Evolutionary conservation across 1,139 yeast genomes (phyloP), one percentile per base, ranked within the genome.

Genomic region (Saccharomycopsis hybrid): DNA sequence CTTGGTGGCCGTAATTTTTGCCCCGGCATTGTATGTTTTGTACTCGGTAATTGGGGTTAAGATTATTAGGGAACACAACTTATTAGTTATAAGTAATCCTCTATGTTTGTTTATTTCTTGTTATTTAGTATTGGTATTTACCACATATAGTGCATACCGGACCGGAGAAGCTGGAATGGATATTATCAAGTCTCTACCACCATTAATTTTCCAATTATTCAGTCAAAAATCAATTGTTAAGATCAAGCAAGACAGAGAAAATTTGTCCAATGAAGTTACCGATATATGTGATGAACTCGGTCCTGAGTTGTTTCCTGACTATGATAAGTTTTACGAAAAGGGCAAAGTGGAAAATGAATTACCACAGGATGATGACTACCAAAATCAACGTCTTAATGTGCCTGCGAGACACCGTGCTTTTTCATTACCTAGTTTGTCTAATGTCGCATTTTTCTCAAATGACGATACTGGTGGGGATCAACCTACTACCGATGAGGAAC

Each of bases 131-230:
- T 70, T 72, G 69, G 85, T 81, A 0, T 60, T 71, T 25, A 82
- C 84, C 1, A 83, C 92, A 0, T 85, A 81, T 60, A 72, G 86
- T 46, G 86, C 90, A 1, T 74, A 84, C 57, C 67, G 76, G 47
- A 77, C 83, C 27, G 94, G 94, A 40, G 94, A 85, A 63, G 80
- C 76, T 56, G 92, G 94, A 5, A 68, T 82, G 73, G 92, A 84
- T 64, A 71, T 81, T 42, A 70, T 82, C 58, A 84, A 84, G 60
- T 81, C 89, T 0, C 64, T 84, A 37, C 71, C 82, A 47, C 90
- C 90, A 1, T 67, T 84, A 46, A 69, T 78, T 54, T 79, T 36
- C 74, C 85, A 1, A 65, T 80, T 66, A 49, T 76, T 72, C 53
- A 78, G 71, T 51, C 80, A 63, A 64, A 69, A 51, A 61, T 72